phyloP scores from a whole-genome alignment of 2,329 filamentous ascomycete genomes.

The Lachnellula hyalina region DNA sequence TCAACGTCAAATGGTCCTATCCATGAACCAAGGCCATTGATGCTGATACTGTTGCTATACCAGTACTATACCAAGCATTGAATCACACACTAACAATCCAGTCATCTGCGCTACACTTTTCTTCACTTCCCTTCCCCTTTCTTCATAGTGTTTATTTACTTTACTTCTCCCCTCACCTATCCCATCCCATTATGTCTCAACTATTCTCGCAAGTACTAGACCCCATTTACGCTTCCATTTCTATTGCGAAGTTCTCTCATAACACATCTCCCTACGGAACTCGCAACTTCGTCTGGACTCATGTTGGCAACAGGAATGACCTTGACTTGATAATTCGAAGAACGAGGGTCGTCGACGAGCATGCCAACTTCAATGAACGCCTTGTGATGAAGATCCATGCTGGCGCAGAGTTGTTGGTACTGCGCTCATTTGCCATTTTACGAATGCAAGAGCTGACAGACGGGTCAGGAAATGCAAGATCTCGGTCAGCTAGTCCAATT shows the following conservation, averaged over 20 bases:
- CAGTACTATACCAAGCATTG: constrained; percentile 1
- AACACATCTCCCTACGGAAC: constrained; percentile 19
- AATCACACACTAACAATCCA: constrained; percentile 8
- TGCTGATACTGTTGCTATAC: constrained; percentile 5
- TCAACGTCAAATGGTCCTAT: neutral
- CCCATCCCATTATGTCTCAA: constrained; percentile 18
- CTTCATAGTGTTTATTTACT: constrained; percentile 1
- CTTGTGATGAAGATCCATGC: constrained; percentile 36
- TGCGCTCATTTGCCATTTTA: constrained; percentile 4
- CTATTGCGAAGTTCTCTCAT: constrained; percentile 30
- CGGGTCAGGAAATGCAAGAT: constrained; percentile 28
- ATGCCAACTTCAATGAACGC: constrained; percentile 16
- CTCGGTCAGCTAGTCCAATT: constrained; percentile 21
- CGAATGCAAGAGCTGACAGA: neutral
- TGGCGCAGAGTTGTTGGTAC: constrained; percentile 38
- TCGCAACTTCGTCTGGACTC: constrained; percentile 25
- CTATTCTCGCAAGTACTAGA: constrained; percentile 15
- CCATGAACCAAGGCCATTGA: neutral
- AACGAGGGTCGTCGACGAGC: constrained; percentile 14
- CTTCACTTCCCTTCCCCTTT: neutral
- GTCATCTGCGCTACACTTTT: neutral
- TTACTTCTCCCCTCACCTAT: neutral
- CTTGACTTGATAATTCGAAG: constrained; percentile 26
- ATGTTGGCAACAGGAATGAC: constrained; percentile 24
- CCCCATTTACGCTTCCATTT: constrained; percentile 17